phyloP scores from a whole-genome alignment of 2,329 filamentous ascomycete species.

The Ascochyta rabiei region DNA sequence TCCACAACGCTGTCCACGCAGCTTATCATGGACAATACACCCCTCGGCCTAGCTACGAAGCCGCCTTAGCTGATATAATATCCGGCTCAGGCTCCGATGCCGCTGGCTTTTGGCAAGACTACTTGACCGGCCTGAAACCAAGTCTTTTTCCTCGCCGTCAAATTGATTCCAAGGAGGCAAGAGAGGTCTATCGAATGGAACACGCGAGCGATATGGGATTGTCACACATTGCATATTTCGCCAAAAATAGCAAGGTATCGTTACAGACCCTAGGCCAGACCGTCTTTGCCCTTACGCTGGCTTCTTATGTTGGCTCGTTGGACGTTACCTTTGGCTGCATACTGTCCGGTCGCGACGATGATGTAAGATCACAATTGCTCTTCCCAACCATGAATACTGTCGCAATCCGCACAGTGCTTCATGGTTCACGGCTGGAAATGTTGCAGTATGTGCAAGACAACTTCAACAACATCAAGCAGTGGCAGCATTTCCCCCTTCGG shows the following conservation, averaged over 20 bases:
- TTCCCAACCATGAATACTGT: conserved; percentile 96
- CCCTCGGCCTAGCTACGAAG: conserved; percentile 57
- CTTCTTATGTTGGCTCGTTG: conserved; percentile 65
- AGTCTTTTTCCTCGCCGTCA: conserved; percentile 47
- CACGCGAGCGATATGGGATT: conserved; percentile 52
- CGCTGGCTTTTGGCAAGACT: conserved; percentile 72
- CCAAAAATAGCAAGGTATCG: conserved; percentile 70
- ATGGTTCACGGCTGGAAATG: conserved; percentile 69
- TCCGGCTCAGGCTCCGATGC: conserved; percentile 56
- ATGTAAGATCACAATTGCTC: conserved; percentile 68
- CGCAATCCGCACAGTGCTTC: conserved; percentile 72
- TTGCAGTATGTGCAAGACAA: conserved; percentile 75
- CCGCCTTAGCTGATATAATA: conserved; percentile 62
- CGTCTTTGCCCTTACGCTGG: conserved; percentile 75
- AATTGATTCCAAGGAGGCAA: conserved; percentile 2
- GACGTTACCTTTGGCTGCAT: conserved; percentile 85
- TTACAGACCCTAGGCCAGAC: conserved; percentile 77
- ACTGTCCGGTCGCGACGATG: conserved; percentile 80
- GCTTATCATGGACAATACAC: conserved; percentile 62
- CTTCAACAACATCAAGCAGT: conserved; percentile 68
- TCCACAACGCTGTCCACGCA: conserved; percentile 73
- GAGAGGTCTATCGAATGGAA: conserved; percentile 54
- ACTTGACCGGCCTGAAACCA: conserved; percentile 61
- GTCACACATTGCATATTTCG: conserved; percentile 61
- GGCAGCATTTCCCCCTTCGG: conserved; percentile 79